Evolutionary conservation across 345 rosid species (phyloP).

Genomic region (Rhizophora apiculata): DNA sequence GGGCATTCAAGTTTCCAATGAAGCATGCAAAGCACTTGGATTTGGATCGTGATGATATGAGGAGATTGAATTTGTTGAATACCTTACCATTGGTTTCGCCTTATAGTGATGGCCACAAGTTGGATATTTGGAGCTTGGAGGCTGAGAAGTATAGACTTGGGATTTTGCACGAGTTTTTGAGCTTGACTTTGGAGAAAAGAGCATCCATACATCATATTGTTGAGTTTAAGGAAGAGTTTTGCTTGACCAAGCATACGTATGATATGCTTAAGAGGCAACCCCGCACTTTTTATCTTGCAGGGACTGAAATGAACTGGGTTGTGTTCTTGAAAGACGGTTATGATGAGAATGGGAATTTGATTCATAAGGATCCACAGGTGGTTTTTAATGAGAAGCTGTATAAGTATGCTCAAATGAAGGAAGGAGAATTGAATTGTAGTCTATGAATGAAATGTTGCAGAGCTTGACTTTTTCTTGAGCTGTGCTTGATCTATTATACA

Average conservation of each 20-base stretch:
- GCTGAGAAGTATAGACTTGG: conserved; percentile 93
- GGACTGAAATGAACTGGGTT: conserved; percentile 94
- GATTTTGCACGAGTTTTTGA: conserved; percentile 76
- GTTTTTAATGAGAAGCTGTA: conserved; percentile 60
- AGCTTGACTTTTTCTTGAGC: not conserved
- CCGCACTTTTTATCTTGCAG: conserved; percentile 72
- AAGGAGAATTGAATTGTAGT: conserved; percentile 27
- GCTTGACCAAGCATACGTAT: conserved; percentile 79
- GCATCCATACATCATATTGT: conserved; percentile 88
- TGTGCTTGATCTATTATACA: not conserved
- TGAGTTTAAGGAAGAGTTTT: conserved; percentile 87
- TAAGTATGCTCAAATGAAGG: conserved; percentile 50
- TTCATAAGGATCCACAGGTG: conserved; percentile 70
- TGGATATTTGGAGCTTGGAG: conserved; percentile 70
- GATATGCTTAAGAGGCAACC: conserved; percentile 81
- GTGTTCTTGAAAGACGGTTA: conserved; percentile 71
- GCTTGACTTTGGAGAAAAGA: conserved; percentile 83
- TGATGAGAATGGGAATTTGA: conserved; percentile 52
- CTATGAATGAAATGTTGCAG: conserved; percentile 9
- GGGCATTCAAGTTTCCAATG: conserved; percentile 63
- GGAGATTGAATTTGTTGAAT: conserved; percentile 56
- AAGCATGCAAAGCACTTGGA: conserved; percentile 68
- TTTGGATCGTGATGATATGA: conserved; percentile 45
- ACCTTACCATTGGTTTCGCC: conserved; percentile 83
- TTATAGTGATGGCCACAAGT: conserved; percentile 59